Base-by-base conservation (phyloP, 2,329 filamentous ascomycete genomes). In the Coniochaeta hoffmannii region DNA sequence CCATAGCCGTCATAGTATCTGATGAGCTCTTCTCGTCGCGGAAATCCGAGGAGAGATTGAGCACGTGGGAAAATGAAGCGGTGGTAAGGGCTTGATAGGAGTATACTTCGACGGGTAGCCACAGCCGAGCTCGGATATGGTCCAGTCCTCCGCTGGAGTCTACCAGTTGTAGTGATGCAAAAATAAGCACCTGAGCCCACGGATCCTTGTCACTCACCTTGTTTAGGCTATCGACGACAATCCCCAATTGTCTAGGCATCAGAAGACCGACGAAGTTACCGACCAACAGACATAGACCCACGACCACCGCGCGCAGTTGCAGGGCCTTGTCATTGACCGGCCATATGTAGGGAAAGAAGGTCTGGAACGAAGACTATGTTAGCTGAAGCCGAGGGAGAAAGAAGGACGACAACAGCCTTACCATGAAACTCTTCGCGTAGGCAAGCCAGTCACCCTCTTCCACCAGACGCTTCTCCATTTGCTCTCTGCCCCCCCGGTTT, bases 271-370 rank as follows among this genome's bases (percentile, higher is more conserved):
- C 74, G 5, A 81, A 81, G 60, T 92, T 90, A 55, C 85, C 81
- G 53, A 77, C 73, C n/a, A 91, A 68, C 22, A 94, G 75, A 61
- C 88, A 88, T 1, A 88, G 44, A 0, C 80, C 79, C 46, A 94
- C 85, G 4, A 88, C 75, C 11, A 80, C 72, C 19, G 88, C 81
- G 54, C 85, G 85, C 17, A 88, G 67, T 66, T 94, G 89, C 17
- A 94, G 78, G 14, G 72, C 68, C 54, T 76, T 78, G 63, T 87
- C 81, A 41, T 85, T 79, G 53, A 82, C 79, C 1, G 91, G 90
- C 83, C 88, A 92, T 19, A 96, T 75, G 64, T 90, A 89, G 0
- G 89, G 89, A 28, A 92, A 74, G 66, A 96, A 87, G 34, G 93
- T 72, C 82, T 86, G 56, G 14, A 30, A n/a, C 12, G 14, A 50